Base-by-base conservation (phyloP, 768 basidiomycete genomes). In the Krasilnikovozyma curviuscula region DNA sequence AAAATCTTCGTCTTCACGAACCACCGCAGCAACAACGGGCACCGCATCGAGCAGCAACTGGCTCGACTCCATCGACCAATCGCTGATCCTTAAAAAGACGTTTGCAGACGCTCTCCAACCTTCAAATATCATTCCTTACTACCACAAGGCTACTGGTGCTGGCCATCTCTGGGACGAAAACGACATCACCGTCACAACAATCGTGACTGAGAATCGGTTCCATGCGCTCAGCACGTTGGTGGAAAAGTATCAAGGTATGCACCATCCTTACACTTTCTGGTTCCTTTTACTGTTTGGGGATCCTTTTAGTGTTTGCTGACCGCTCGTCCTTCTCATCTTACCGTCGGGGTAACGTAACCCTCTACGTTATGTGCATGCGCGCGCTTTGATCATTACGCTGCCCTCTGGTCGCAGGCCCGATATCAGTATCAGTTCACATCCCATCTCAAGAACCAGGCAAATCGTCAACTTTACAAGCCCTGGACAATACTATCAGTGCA, bases 161-260 rank as follows among this genome's bases (percentile, higher is more conserved):
- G 33, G 46, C 21, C 12, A 14, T 8, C 53, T 41, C 14, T 71
- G 78, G 53, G 69, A 75, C 40, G 56, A 64, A 27, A 71, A 78
- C 31, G 83, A 84, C 53, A 75, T 88, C 44, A 86, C 84, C 2
- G 75, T 88, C 47, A 81, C 84, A 1, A 88, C 84, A 0, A 70
- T 85, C 28, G 77, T 86, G 30, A 86, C 84, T 2, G 75, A 73
- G 57, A 79, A 81, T 55, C 71, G 84, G 16, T 79, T 83, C 62
- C 68, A 74, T 38, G 79, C 79, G 27, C 75, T 86, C 55, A 69
- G 70, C 18, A 71, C 75, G 40, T 68, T 86, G n/a, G 78, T 77
- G 6, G 72, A 77, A 59, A 73, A 71, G n/a, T 84, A 86, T 61
- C 69, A 73, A 69, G 83, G 83, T 80, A 51, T 38, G 68, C 51